Conservation (phyloP, 1,284 basidiomycete genomes). For the Ganoderma resinaceum region DNA sequence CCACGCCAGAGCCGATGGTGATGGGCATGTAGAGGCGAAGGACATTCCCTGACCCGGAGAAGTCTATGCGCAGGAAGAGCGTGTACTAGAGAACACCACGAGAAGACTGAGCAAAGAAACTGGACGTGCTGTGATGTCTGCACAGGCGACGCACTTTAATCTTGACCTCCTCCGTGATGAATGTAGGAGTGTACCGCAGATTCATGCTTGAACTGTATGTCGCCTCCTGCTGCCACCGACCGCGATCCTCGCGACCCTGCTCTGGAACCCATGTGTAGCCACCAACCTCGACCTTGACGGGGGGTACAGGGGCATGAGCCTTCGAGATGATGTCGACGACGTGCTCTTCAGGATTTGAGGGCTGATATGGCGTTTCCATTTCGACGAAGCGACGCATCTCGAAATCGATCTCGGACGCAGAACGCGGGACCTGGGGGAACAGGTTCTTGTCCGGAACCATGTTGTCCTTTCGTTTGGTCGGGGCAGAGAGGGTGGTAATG, state of each 20-base stretch:
- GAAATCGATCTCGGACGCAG: conserved; percentile 26
- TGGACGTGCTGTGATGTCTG: not conserved
- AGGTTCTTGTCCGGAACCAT: conserved; percentile 13
- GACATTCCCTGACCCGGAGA: conserved; percentile 24
- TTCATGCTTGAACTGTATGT: conserved; percentile 25
- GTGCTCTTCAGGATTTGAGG: conserved; percentile 27
- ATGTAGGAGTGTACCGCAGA: conserved; percentile 26
- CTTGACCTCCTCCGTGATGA: conserved; percentile 25
- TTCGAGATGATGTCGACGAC: conserved; percentile 27
- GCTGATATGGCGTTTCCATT: conserved; percentile 21
- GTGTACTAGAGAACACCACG: conserved; percentile 13
- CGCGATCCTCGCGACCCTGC: conserved; percentile 16
- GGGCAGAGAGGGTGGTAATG: conserved; percentile 21
- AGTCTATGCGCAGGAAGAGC: conserved; percentile 19
- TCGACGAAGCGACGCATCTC: conserved; percentile 26
- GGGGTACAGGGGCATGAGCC: conserved; percentile 20
- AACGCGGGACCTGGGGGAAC: conserved; percentile 20
- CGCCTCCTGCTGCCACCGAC: conserved; percentile 26
- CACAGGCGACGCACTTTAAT: conserved; percentile 18
- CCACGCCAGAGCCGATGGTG: conserved; percentile 25
- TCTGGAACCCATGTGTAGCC: conserved; percentile 24
- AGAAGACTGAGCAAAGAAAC: not conserved
- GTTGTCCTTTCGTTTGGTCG: conserved; percentile 21
- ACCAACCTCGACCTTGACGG: conserved; percentile 25
- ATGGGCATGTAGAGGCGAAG: conserved; percentile 24